Evolutionary conservation across 768 basidiomycete species (phyloP).

Genomic region (Asterophora lycoperdoides): DNA sequence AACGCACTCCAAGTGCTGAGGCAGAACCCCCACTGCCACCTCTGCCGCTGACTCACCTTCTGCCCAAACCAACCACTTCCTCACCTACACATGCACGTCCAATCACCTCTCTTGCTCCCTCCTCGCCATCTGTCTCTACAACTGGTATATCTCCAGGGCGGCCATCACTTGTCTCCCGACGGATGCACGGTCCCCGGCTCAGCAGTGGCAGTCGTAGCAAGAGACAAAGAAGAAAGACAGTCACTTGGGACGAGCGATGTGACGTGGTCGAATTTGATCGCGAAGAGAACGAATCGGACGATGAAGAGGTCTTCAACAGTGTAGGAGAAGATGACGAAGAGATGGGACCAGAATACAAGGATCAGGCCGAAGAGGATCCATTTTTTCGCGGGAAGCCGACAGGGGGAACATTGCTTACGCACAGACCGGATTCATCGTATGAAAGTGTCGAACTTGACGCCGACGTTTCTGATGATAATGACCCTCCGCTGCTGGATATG

Average conservation of each 20-base stretch:
- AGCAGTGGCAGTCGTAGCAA: slow-evolving; percentile 37
- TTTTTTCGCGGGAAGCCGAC: slow-evolving; percentile 36
- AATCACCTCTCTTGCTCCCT: slow-evolving; percentile 17
- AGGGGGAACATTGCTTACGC: slow-evolving; percentile 18
- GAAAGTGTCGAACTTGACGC: slow-evolving; percentile 38
- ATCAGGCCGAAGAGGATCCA: slow-evolving; percentile 39
- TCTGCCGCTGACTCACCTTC: slow-evolving; percentile 18
- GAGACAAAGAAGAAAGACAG: slow-evolving; percentile 66
- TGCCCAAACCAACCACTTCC: slow-evolving; percentile 12
- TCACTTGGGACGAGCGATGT: slow-evolving; percentile 74
- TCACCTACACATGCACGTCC: slow-evolving; percentile 8
- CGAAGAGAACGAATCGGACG: slow-evolving; percentile 35
- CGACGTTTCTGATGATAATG: slow-evolving; percentile 34
- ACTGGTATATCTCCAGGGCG: slow-evolving; percentile 50
- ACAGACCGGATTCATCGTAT: slow-evolving; percentile 35
- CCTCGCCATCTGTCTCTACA: slow-evolving; percentile 24
- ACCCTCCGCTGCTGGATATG: slow-evolving; percentile 29
- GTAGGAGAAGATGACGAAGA: slow-evolving; percentile 25
- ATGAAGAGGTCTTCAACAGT: slow-evolving; percentile 26
- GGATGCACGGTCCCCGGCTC: slow-evolving; percentile 72
- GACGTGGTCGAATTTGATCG: slow-evolving; percentile 80
- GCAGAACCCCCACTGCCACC: slow-evolving; percentile 20
- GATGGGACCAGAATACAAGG: slow-evolving; percentile 24
- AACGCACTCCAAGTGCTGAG: slow-evolving; percentile 22
- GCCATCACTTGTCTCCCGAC: slow-evolving; percentile 64